Base-by-base conservation (phyloP, 2,329 filamentous ascomycete species). In the Xylaria arbuscula region DNA sequence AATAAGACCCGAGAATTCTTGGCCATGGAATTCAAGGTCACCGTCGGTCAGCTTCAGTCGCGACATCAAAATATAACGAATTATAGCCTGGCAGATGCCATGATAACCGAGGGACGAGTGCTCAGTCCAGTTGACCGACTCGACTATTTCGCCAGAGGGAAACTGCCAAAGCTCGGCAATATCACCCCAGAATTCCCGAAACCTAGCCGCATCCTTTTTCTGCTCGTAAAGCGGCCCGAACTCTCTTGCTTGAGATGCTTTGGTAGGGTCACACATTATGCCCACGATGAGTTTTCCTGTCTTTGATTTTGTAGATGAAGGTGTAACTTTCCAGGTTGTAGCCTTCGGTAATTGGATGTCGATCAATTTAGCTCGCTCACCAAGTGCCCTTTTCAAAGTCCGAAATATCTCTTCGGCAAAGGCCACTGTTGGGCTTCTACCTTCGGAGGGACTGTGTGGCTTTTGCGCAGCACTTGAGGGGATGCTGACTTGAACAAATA, bases 111-210 rank as follows among this genome's bases (percentile, higher is more conserved):
- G 83, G 1, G 89, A 83, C 1, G 87, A 83, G 63, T 87, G 85
- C 72, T 90, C 87, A 1, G 85, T 85, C 96, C 96, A 99, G 22
- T 97, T 90, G 36, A 98, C 84, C 76, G 93, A 97, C 80, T 99
- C 97, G 9, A 94, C 86, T 72, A 99, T 98, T 74, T 91, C 95
- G 24, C 96, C 96, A 76, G 98, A 94, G 75, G 94, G 97, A 84
- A 99, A 99, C 22, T 96, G 92, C 72, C 96, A 89, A 54, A 99
- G 85, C 79, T 99, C 96, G 1, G 96, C 89, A 78, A 96, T 97
- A 10, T 95, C 91, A 7, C 95, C 96, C 96, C 97, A 99, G 78
- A 99, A 98, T 40, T 90, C 88, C 42, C 93, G 92, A 79, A 98
- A 99, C 38, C 86, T 86, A 10, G 90, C 89, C 28, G 94, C 92